These are phyloP conservation scores for Cyberlindnera xishuangbannaensis DNA, from an alignment of 805 yeast genomes.

Conservation along the genomic window DNA sequence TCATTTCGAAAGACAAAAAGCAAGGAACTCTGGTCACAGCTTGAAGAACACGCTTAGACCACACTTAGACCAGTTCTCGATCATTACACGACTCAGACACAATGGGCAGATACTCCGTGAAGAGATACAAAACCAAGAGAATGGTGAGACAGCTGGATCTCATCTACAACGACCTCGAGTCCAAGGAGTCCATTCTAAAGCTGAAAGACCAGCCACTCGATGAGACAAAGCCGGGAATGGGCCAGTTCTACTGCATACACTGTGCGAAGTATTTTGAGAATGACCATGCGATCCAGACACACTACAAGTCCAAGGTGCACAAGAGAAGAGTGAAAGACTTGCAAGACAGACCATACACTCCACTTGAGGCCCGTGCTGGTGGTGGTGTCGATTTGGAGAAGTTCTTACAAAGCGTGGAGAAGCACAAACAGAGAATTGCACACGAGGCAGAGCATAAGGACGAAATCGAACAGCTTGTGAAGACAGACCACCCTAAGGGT, in stretches of 20 bases:
- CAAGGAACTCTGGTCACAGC: no score
- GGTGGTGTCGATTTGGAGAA: slow-evolving; percentile 69
- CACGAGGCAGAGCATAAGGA: slow-evolving; percentile 42
- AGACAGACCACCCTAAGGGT: slow-evolving; percentile 24
- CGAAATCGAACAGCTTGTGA: slow-evolving; percentile 26
- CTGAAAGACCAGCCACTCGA: slow-evolving; percentile 80
- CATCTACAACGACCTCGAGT: slow-evolving; percentile 67
- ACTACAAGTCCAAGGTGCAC: slow-evolving; percentile 72
- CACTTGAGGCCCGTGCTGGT: slow-evolving; percentile 87
- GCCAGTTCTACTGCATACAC: slow-evolving; percentile 89
- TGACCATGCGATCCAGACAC: slow-evolving; percentile 65
- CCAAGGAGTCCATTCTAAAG: slow-evolving; percentile 54
- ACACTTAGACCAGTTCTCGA: no score
- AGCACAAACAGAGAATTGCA: slow-evolving; percentile 47
- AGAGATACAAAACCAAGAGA: slow-evolving; percentile 85
- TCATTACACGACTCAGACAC: no score
- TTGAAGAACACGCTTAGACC: no score
- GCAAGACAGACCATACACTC: slow-evolving; percentile 71
- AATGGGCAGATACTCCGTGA: slow-evolving; percentile 87
- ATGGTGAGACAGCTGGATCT: slow-evolving; percentile 80
- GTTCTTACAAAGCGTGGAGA: slow-evolving; percentile 58
- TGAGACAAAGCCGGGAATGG: slow-evolving; percentile 89
- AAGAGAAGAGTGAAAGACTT: slow-evolving; percentile 79
- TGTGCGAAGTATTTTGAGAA: slow-evolving; percentile 91
- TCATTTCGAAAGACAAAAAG: no score